A percentile compares a stretch with the other conserved stretches of the same genome.
Conservation (phyloP, 139 green algal species). For the Penium margaritaceum region DNA sequence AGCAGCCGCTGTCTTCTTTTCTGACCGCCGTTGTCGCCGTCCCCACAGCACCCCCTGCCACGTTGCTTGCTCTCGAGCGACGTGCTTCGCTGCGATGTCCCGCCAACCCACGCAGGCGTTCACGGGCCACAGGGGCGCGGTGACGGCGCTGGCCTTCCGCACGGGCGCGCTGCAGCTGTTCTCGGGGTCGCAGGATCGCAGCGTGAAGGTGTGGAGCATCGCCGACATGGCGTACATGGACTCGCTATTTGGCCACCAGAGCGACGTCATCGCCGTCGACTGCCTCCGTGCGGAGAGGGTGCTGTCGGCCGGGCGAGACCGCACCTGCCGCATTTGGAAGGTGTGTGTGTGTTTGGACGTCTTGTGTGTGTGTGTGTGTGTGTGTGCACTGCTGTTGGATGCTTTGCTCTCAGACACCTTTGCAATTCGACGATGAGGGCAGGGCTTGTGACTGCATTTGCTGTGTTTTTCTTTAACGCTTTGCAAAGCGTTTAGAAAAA, state of each 20-base stretch:
- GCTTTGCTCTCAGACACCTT: too few species aligned
- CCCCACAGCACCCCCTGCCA: too few species aligned
- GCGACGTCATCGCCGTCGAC: conserved; percentile 67
- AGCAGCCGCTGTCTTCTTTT: too few species aligned
- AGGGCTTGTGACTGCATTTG: too few species aligned
- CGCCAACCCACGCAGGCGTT: conserved; percentile 44
- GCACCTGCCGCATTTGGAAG: conserved; percentile 88
- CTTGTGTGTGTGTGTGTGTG: too few species aligned
- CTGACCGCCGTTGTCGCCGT: too few species aligned
- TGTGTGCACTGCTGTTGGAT: too few species aligned
- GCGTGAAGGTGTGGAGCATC: conserved; percentile 86
- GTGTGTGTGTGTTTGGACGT: conserved; percentile 4
- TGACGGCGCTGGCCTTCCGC: conserved; percentile 67
- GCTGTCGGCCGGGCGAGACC: conserved; percentile 68
- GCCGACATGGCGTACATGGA: conserved; percentile 90
- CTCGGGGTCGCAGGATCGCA: conserved; percentile 62
- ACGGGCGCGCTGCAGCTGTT: conserved; percentile 74
- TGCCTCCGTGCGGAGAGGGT: conserved; percentile 63
- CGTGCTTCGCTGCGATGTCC: too few species aligned
- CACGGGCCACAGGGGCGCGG: conserved; percentile 59
- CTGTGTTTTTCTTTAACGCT: too few species aligned
- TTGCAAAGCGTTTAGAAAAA: too few species aligned
- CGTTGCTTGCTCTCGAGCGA: too few species aligned
- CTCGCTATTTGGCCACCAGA: conserved; percentile 66
- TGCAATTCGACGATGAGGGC: too few species aligned